Evolutionary conservation across 352 stramenopile species (phyloP), one percentile per base, ranked within the genome.

Genomic region (Phytophthora syringae): DNA sequence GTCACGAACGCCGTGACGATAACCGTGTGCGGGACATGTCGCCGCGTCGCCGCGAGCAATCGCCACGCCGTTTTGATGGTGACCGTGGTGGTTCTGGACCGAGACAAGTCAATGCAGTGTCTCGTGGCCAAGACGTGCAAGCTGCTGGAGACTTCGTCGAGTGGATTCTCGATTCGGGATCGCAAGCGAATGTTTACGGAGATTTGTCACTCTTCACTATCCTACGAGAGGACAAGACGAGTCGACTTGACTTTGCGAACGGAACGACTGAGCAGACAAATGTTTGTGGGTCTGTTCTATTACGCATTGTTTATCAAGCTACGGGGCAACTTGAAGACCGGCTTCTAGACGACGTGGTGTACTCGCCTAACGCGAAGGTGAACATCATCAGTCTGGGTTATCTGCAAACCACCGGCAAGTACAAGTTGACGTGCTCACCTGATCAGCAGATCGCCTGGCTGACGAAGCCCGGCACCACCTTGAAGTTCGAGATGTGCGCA

Each of bases 101-200:
- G 36, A 18, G 12, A 18, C 12, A 21, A 21, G 36, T 20, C n/a
- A 59, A 24, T 25, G 34, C 50, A 37, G 25, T 37, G 2, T 3
- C 1, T 16, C 42, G 16, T 21, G 20, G 12, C 7, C 9, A 48
- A 30, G 20, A 30, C n/a, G n/a, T 30, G 10, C 10, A 2, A 10
- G 7, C 20, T 30, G 21, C 28, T 28, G 7, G 0, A 44, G 24
- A 27, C 21, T 27, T 16, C 7, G 30, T 54, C 12, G 58, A 53
- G 48, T 65, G 58, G 58, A 59, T 54, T 10, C 7, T 65, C 7
- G 48, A 54, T 28, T 65, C 58, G 10, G 58, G 36, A 13, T 65
- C 48, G 2, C 58, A 65, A 22, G 37, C 48, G 3, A 53, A 65
- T 20, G 40, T 65, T 2, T 65, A 48, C 16, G n/a, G 27, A 21